Conservation (phyloP, 2,329 filamentous ascomycete genomes). For the Cryphonectria naterciae region DNA sequence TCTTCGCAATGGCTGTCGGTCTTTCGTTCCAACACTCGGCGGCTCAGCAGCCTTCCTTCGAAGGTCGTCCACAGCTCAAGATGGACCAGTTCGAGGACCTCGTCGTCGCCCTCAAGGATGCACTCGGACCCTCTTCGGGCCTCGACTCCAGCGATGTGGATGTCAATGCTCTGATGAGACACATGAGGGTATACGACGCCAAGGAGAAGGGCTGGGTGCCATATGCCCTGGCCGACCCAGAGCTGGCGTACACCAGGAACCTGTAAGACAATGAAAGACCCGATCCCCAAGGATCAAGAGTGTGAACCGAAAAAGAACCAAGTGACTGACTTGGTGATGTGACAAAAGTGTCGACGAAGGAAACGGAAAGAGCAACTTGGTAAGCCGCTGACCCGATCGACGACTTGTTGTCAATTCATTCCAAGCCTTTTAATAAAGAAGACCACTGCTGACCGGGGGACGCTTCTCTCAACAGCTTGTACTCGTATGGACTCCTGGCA, state of each 20-base stretch:
- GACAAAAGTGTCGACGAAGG: slow-evolving; percentile 71
- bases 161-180: slow-evolving; percentile 66
- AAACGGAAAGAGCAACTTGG: slow-evolving; percentile 66
- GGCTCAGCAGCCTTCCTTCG: slow-evolving; percentile 5
- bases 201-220: slow-evolving; percentile 70
- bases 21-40: slow-evolving; percentile 23
- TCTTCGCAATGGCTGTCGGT: slow-evolving; percentile 35
- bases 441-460: slow-evolving; percentile 28
- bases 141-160: slow-evolving; percentile 83
- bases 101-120: slow-evolving; percentile 72
- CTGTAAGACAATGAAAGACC: slow-evolving; percentile 43
- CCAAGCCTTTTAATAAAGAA: neutral
- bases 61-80: slow-evolving; percentile 4
- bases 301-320: neutral
- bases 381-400: slow-evolving; percentile 37
- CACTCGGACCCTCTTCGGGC: slow-evolving; percentile 79
- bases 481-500: slow-evolving; percentile 86
- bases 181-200: slow-evolving; percentile 78
- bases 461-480: slow-evolving; percentile 63
- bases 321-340: slow-evolving; percentile 3
- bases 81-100: slow-evolving; percentile 65
- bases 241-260: slow-evolving; percentile 80
- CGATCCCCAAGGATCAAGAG: neutral
- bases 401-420: neutral
- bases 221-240: slow-evolving; percentile 75